A percentile compares a stretch with the other conserved stretches of the same genome.
Evolutionary conservation across 768 basidiomycete genomes (phyloP).

Genomic region (Russula compacta): DNA sequence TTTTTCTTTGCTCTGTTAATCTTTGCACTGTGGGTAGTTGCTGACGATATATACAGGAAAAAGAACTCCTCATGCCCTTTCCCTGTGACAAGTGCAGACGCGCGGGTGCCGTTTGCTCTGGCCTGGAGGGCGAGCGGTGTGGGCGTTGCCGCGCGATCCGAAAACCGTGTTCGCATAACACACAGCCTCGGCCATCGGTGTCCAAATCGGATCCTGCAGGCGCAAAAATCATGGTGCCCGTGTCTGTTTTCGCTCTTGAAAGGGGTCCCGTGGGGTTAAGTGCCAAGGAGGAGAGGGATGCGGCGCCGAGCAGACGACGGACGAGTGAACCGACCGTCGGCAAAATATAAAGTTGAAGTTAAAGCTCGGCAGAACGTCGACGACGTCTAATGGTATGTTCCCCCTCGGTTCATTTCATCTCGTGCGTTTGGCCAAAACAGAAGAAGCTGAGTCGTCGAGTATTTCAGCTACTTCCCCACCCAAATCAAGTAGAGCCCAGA

Average conservation of each 20-base stretch:
- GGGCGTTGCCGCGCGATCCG: conserved; percentile 7
- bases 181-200: background rate
- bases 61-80: conserved; percentile 2
- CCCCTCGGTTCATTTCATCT: background rate
- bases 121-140: conserved; percentile 7
- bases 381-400: background rate
- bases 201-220: background rate
- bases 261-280: background rate
- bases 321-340: background rate
- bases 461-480: background rate
- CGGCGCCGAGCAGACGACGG: background rate
- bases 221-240: background rate
- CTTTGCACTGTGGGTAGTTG: background rate
- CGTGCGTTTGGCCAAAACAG: background rate
- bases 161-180: conserved; percentile 4
- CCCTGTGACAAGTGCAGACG: conserved; percentile 3
- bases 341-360: no score
- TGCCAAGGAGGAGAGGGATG: background rate
- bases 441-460: background rate
- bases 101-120: conserved; percentile 5
- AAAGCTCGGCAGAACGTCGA: background rate
- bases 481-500: background rate
- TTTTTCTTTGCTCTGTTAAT: background rate
- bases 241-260: background rate
- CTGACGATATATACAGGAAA: background rate